These are phyloP conservation scores for Apiospora kogelbergensis DNA, from an alignment of 2,329 filamentous ascomycete genomes.

Conservation along the genomic window DNA sequence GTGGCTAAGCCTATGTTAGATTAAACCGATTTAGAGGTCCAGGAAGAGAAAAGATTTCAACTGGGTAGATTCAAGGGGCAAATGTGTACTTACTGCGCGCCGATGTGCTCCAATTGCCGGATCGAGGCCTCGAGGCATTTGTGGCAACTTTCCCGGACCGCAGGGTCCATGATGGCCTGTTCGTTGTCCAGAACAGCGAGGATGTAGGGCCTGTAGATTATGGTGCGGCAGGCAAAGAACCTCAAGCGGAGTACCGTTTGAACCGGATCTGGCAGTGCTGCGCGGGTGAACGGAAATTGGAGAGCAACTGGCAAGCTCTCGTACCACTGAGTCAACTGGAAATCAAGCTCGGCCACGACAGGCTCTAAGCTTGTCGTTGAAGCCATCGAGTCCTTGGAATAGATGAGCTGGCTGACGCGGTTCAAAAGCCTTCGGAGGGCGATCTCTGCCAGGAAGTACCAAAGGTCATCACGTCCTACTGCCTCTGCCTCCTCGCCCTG, in stretches of 20 bases:
- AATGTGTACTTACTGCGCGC: constrained; percentile 63
- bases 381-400: constrained; percentile 70
- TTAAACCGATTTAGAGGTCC: constrained; percentile 18
- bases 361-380: constrained; percentile 74
- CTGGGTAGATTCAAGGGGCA: constrained; percentile 20
- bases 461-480: constrained; percentile 73
- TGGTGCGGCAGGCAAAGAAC: constrained; percentile 83
- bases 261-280: constrained; percentile 68
- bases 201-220: constrained; percentile 84
- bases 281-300: constrained; percentile 73
- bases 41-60: not conserved
- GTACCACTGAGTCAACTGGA: constrained; percentile 83
- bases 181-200: constrained; percentile 78
- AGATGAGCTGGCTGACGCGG: constrained; percentile 76
- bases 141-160: constrained; percentile 74
- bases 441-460: constrained; percentile 86
- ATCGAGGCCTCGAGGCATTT: constrained; percentile 81
- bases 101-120: constrained; percentile 76
- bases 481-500: constrained; percentile 66
- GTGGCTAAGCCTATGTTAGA: constrained; percentile 55
- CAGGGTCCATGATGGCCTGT: constrained; percentile 67
- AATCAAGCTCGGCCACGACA: constrained; percentile 77
- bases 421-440: constrained; percentile 75
- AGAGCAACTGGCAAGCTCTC: constrained; percentile 72
- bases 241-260: constrained; percentile 77